phyloP scores from a whole-genome alignment of 2,329 filamentous ascomycete genomes.

The Saccharata proteae region DNA sequence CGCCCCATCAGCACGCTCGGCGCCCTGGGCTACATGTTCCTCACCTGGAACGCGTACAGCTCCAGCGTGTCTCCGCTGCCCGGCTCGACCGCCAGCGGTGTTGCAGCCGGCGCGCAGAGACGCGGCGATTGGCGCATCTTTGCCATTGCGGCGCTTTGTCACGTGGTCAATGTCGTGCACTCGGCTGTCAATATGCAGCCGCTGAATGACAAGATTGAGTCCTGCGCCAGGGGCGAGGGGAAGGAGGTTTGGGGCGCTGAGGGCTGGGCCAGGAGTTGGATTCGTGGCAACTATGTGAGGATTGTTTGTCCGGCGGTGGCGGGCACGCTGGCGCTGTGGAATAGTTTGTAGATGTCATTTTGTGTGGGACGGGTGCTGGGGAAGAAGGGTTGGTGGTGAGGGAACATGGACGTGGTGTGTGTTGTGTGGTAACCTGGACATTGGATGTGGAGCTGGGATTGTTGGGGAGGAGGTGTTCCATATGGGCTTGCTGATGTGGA shows the following conservation, averaged over 20 bases:
- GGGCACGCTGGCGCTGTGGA: constrained; percentile 21
- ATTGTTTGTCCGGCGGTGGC: constrained; percentile 23
- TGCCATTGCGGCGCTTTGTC: constrained; percentile 31
- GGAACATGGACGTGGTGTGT: neutral
- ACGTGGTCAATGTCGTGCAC: constrained; percentile 36
- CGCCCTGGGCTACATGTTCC: constrained; percentile 36
- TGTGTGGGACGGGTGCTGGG: too few species aligned
- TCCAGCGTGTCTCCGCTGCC: constrained; percentile 10
- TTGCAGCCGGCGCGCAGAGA: constrained; percentile 10
- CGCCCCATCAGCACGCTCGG: constrained; percentile 39
- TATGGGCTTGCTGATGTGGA: too few species aligned
- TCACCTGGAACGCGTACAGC: constrained; percentile 25
- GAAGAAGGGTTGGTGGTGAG: too few species aligned
- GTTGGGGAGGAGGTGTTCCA: too few species aligned
- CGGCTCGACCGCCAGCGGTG: constrained; percentile 11
- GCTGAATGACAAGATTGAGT: constrained; percentile 36
- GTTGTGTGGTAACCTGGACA: too few species aligned
- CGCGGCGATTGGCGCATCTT: constrained; percentile 35
- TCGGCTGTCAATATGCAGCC: constrained; percentile 41
- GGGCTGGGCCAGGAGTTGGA: constrained; percentile 23
- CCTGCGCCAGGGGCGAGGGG: constrained; percentile 26
- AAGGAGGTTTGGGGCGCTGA: constrained; percentile 21
- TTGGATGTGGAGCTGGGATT: too few species aligned
- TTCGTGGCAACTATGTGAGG: constrained; percentile 22
- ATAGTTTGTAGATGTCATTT: too few species aligned